Evolutionary conservation across 2,329 filamentous ascomycete genomes (phyloP).

Genomic region (Tolypocladium tundrense): DNA sequence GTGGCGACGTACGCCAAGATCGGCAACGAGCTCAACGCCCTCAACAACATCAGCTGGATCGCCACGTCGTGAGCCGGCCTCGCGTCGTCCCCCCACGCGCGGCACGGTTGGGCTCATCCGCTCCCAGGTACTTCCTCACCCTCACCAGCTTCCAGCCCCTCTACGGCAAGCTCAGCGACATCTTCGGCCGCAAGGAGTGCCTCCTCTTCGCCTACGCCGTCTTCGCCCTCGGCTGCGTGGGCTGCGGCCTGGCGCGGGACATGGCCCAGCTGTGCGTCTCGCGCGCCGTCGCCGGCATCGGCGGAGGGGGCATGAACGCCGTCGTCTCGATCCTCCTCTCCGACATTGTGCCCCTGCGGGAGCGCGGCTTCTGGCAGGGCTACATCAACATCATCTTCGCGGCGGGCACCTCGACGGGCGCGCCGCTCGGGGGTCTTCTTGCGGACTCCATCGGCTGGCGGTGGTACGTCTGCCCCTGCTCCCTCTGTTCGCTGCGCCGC

Average conservation of each 20-base stretch:
- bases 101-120: not conserved
- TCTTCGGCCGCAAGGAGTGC: slow-evolving; percentile 58
- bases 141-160: slow-evolving; percentile 66
- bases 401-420: slow-evolving; percentile 56
- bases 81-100: not conserved
- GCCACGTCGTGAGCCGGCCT: slow-evolving; percentile 32
- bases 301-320: slow-evolving; percentile 62
- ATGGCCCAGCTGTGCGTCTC: slow-evolving; percentile 58
- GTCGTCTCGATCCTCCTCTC: slow-evolving; percentile 56
- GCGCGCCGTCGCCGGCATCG: slow-evolving; percentile 43
- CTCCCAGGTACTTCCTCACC: slow-evolving; percentile 44
- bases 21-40: slow-evolving; percentile 62
- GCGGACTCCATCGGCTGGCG: slow-evolving; percentile 67
- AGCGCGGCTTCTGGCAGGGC: slow-evolving; percentile 66
- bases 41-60: slow-evolving; percentile 69
- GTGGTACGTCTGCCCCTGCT: slow-evolving; percentile 36
- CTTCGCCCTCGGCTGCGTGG: slow-evolving; percentile 54
- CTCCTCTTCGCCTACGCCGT: slow-evolving; percentile 54
- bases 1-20: slow-evolving; percentile 72
- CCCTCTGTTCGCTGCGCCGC: not conserved
- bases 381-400: slow-evolving; percentile 63
- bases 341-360: slow-evolving; percentile 59
- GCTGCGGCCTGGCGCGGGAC: slow-evolving; percentile 51
- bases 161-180: slow-evolving; percentile 61
- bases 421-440: slow-evolving; percentile 60